Conservation (phyloP, 2,329 filamentous ascomycete genomes). For the Alternaria conjuncta region DNA sequence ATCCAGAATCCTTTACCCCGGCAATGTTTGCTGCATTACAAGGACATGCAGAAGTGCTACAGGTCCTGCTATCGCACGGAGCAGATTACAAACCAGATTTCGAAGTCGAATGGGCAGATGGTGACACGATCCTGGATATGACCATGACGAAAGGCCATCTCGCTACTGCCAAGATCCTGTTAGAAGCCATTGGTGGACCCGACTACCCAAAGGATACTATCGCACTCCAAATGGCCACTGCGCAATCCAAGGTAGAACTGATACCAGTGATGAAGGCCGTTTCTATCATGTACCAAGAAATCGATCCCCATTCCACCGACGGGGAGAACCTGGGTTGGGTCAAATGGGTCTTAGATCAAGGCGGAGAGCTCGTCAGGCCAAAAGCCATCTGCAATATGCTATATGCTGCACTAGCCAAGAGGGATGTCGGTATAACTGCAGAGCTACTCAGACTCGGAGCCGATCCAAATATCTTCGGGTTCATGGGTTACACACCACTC, state of each 20-base stretch:
- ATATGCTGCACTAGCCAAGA: constrained; percentile 15
- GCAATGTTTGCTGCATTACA: constrained; percentile 20
- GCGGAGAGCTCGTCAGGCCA: constrained; percentile 23
- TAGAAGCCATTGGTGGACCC: constrained; percentile 22
- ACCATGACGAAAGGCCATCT: constrained; percentile 16
- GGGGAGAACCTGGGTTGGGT: constrained; percentile 21
- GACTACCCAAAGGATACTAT: constrained; percentile 24
- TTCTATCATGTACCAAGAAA: constrained; percentile 19
- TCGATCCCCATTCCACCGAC: neutral
- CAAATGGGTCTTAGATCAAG: constrained; percentile 23
- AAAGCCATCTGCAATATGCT: constrained; percentile 23
- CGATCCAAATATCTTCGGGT: constrained; percentile 19
- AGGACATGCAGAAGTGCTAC: constrained; percentile 17
- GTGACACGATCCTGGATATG: constrained; percentile 17
- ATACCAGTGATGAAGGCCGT: constrained; percentile 16
- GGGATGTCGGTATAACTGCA: constrained; percentile 15
- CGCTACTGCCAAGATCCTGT: constrained; percentile 16
- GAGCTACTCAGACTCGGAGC: constrained; percentile 18
- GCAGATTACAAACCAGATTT: constrained; percentile 5
- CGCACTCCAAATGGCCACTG: constrained; percentile 27
- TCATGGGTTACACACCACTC: constrained; percentile 20
- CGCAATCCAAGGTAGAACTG: constrained; percentile 11
- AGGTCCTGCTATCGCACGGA: constrained; percentile 15
- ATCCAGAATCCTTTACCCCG: constrained; percentile 16
- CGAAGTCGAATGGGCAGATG: neutral